Evolutionary conservation across 176 grass and related monocot species (phyloP).

Genomic region (Musa beccarii): DNA sequence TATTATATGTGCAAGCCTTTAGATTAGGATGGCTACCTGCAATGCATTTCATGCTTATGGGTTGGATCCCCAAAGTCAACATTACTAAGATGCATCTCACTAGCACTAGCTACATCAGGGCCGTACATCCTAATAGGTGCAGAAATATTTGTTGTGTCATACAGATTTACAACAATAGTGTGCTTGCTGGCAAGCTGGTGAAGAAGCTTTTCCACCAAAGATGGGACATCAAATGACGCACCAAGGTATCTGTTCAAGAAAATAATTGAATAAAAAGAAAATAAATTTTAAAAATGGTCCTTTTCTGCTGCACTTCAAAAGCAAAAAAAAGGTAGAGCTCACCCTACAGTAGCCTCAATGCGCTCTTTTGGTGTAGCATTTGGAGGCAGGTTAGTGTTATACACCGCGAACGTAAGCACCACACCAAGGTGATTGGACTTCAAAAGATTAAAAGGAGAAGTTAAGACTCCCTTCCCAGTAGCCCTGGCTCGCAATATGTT

Average conservation of each 20-base stretch:
- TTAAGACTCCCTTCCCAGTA: slow-evolving; percentile 65
- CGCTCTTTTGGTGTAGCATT: slow-evolving; percentile 42
- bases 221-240: slow-evolving; percentile 68
- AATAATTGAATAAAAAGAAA: slow-evolving; percentile 2
- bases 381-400: slow-evolving; percentile 48
- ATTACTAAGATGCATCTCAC: slow-evolving; percentile 27
- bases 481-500: slow-evolving; percentile 63
- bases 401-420: slow-evolving; percentile 71
- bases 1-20: not conserved
- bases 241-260: slow-evolving; percentile 50
- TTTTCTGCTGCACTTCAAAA: not conserved
- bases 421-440: slow-evolving; percentile 72
- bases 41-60: slow-evolving; percentile 66
- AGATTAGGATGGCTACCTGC: slow-evolving; percentile 37
- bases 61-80: slow-evolving; percentile 72
- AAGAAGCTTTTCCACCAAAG: slow-evolving; percentile 63
- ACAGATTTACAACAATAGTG: slow-evolving; percentile 56
- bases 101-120: slow-evolving; percentile 24
- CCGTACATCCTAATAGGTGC: slow-evolving; percentile 60
- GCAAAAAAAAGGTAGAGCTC: not conserved
- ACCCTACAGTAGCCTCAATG: slow-evolving; percentile 62
- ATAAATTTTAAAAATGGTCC: not conserved
- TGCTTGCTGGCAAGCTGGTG: slow-evolving; percentile 71
- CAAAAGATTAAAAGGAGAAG: slow-evolving; percentile 62
- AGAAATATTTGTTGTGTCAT: slow-evolving; percentile 55